phyloP scores from a whole-genome alignment of 768 basidiomycete species.

The Tricholoma bakamatsutake region DNA sequence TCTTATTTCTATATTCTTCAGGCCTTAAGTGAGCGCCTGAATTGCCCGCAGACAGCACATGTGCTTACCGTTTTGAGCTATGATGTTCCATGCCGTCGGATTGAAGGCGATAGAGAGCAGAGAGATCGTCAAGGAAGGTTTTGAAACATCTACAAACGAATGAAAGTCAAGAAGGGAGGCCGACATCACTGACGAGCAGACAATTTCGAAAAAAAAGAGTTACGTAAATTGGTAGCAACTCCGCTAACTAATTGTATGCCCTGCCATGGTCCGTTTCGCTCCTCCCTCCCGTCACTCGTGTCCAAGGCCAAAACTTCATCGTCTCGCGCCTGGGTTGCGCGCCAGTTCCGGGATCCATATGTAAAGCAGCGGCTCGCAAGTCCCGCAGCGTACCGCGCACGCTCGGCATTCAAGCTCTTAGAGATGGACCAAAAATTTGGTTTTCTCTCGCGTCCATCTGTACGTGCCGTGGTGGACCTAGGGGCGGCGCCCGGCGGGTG shows the following conservation, averaged over 20 bases:
- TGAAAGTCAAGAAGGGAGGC: constrained; percentile 5
- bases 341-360: constrained; percentile 69
- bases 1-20: constrained; percentile 71
- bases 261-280: background rate
- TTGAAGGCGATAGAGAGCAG: constrained; percentile 81
- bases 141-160: constrained; percentile 51
- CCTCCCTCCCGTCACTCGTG: background rate
- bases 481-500: constrained; percentile 94
- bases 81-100: constrained; percentile 93
- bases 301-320: constrained; percentile 31
- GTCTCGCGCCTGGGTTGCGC: constrained; percentile 56
- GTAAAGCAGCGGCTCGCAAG: constrained; percentile 38
- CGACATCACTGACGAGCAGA: constrained; percentile 12
- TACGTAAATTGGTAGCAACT: background rate
- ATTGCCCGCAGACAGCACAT: background rate
- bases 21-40: background rate
- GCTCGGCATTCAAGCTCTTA: constrained; percentile 89
- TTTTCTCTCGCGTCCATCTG: constrained; percentile 47
- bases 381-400: constrained; percentile 60
- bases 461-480: constrained; percentile 71
- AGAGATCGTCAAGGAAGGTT: constrained; percentile 60
- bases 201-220: constrained; percentile 2
- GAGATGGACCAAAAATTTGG: constrained; percentile 61
- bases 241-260: background rate
- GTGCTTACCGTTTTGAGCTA: constrained; percentile 80